Base-by-base conservation (phyloP, 352 stramenopile species). In the Globisporangium barbulae region DNA sequence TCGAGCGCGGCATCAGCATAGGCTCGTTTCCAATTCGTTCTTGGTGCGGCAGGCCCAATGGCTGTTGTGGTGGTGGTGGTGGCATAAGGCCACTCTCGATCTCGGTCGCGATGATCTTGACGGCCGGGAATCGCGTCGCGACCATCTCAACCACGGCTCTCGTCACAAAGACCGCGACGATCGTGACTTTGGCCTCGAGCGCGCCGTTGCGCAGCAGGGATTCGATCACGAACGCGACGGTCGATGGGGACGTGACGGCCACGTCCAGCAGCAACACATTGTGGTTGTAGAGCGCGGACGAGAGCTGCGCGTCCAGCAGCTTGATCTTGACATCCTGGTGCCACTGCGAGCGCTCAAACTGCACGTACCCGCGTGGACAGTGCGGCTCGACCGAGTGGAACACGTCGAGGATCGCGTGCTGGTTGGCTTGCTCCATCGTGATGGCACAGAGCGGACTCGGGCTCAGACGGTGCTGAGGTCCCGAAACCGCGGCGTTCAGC, bases 311-410 rank as follows among this genome's bases (percentile, higher is more conserved):
- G 49, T 60, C 59, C 28, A 65, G 37, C 2, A 65, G 49, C 39
- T 65, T 65, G 39, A 65, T 65, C 50, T 65, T 65, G 37, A 65
- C 59, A 39, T 65, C 59, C 28, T 65, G 59, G 50, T 65, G 59
- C 59, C 59, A 65, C 37, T 65, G 59, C 53, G 42, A 64, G 5
- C 45, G 57, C 44, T 58, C 61, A n/a, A 70, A 52, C 17, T 72
- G 48, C 28, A 79, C 68, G 13, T 41, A 48, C 47, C 70, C 67
- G 30, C 45, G 68, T 15, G 72, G 70, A 3, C 70, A 54, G 22
- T 77, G 61, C 0, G 72, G 72, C 49, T 79, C 63, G 37, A 79
- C 48, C 3, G 57, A 60, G 35, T 67, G 67, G 54, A 76, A 79
- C 25, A 76, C 56, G 9, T 65, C 56, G 22, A 73, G 59, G 57